These are phyloP conservation scores for Oryza officinalis DNA, from an alignment of 176 grass and related monocot genomes.

Conservation along the genomic window DNA sequence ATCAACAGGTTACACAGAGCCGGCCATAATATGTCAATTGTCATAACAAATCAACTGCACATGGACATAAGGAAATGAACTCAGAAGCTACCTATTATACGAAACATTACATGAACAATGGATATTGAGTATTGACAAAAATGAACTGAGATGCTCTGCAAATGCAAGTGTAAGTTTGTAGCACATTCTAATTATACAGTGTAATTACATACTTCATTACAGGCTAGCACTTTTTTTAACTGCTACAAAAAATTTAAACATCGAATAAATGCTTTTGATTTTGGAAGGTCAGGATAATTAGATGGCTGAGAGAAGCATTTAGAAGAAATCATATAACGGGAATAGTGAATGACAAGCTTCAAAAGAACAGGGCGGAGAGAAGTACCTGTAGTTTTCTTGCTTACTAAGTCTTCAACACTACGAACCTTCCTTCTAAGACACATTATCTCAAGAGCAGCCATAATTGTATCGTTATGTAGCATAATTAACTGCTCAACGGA, in stretches of 20 bases:
- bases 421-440: conserved; percentile 66
- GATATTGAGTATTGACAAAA: neutral
- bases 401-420: conserved; percentile 61
- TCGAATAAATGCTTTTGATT: conserved; percentile 20
- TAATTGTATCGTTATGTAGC: conserved; percentile 63
- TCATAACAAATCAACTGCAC: neutral
- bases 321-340: neutral
- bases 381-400: conserved; percentile 50
- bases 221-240: neutral
- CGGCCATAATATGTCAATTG: neutral
- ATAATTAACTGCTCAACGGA: conserved; percentile 67
- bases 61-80: neutral
- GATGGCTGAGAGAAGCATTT: neutral
- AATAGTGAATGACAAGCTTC: neutral
- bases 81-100: neutral
- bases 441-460: conserved; percentile 53
- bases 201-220: neutral
- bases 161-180: neutral
- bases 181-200: neutral
- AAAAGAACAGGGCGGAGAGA: conserved; percentile 25
- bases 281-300: neutral
- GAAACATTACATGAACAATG: neutral
- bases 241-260: neutral
- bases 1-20: neutral
- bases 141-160: neutral